phyloP scores from a whole-genome alignment of 495 filamentous ascomycete species.

The Penicillium diatomitis region DNA sequence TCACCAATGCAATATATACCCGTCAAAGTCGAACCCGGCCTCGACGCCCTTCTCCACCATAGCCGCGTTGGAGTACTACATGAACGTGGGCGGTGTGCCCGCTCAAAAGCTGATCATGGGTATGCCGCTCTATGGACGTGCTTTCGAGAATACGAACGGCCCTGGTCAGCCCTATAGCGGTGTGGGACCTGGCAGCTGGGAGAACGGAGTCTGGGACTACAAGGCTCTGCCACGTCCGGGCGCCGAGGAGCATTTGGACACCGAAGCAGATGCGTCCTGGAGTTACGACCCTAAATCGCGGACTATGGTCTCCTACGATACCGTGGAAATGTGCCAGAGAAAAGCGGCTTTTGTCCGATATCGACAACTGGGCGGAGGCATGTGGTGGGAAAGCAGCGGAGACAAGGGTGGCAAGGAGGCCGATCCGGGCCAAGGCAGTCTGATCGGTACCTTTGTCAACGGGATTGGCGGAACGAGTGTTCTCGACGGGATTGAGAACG shows the following conservation, averaged over 20 bases:
- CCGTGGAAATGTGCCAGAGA: constrained; percentile 41
- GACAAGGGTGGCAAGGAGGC: constrained; percentile 48
- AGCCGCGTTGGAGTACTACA: constrained; percentile 53
- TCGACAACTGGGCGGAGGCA: constrained; percentile 65
- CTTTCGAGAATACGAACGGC: constrained; percentile 67
- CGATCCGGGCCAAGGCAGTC: constrained; percentile 41
- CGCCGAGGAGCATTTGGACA: constrained; percentile 29
- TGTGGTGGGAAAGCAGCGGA: constrained; percentile 91
- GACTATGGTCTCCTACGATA: constrained; percentile 75
- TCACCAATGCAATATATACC: constrained; percentile 72
- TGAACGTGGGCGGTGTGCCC: constrained; percentile 43
- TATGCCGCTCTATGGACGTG: constrained; percentile 81
- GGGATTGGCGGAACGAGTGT: constrained; percentile 34
- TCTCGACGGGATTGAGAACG: constrained; percentile 58
- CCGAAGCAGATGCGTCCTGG: constrained; percentile 51
- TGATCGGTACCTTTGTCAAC: constrained; percentile 53
- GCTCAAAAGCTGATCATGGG: constrained; percentile 71
- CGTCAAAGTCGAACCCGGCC: constrained; percentile 40
- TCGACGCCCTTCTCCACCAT: constrained; percentile 49
- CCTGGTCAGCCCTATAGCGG: constrained; percentile 61
- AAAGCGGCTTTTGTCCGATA: constrained; percentile 62
- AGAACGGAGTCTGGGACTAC: constrained; percentile 79
- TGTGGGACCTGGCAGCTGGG: constrained; percentile 58
- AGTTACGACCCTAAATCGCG: constrained; percentile 52
- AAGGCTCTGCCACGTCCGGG: constrained; percentile 49